phyloP scores from a whole-genome alignment of 2,329 filamentous ascomycete genomes.

The Herpotrichia juniperi region DNA sequence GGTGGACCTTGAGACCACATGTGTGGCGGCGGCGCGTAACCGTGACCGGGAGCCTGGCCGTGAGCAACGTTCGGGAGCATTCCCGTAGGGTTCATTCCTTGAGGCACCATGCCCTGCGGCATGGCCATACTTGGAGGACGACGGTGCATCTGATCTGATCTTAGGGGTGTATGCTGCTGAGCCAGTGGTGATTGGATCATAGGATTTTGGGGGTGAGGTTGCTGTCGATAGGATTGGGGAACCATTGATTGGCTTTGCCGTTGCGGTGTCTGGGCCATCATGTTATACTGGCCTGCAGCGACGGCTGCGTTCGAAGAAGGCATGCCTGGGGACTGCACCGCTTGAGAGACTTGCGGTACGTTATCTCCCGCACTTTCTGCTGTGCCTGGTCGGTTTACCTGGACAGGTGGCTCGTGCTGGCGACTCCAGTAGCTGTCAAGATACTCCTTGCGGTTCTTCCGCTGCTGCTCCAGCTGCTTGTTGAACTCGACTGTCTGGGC shows the following conservation, averaged over 20 bases:
- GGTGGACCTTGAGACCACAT: constrained; percentile 58
- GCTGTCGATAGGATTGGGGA: constrained; percentile 71
- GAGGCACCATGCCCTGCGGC: constrained; percentile 23
- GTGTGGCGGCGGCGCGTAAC: constrained; percentile 51
- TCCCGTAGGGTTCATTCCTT: constrained; percentile 32
- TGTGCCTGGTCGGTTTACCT: constrained; percentile 50
- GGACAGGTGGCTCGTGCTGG: constrained; percentile 76
- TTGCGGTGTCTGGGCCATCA: constrained; percentile 63
- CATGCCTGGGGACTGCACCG: constrained; percentile 57
- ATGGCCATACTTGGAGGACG: constrained; percentile 65
- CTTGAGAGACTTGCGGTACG: constrained; percentile 49
- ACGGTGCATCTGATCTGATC: constrained; percentile 68
- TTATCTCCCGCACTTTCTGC: constrained; percentile 44
- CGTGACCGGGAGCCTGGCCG: constrained; percentile 53
- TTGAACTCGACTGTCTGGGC: constrained; percentile 91
- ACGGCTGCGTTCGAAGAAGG: constrained; percentile 64
- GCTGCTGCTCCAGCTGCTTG: constrained; percentile 79
- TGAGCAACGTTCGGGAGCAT: constrained; percentile 45
- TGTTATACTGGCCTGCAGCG: constrained; percentile 62
- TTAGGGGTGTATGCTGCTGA: constrained; percentile 66
- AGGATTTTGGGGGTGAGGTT: constrained; percentile 72
- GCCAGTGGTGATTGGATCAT: constrained; percentile 77
- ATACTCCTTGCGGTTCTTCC: constrained; percentile 78
- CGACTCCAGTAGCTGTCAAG: constrained; percentile 82
- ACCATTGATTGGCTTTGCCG: constrained; percentile 68